These are phyloP conservation scores for Nepenthes alata DNA, from an alignment of 179 eudicot species.

Conservation along the genomic window DNA sequence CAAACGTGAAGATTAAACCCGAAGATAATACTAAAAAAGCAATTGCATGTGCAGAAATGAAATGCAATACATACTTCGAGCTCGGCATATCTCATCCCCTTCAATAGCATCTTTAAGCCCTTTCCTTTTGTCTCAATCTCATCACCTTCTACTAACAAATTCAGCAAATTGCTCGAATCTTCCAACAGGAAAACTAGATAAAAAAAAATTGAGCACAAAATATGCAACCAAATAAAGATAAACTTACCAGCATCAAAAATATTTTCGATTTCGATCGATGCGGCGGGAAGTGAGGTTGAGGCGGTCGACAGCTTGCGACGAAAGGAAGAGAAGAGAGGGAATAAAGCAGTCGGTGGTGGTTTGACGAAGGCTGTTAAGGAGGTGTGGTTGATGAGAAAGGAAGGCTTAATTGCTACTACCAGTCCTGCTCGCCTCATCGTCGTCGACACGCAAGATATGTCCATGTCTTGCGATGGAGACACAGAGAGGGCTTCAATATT, in stretches of 20 bases:
- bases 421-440: constrained; percentile 9
- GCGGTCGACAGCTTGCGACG: constrained; percentile 5
- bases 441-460: constrained; percentile 8
- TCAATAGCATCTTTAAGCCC: constrained; percentile 25
- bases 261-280: neutral
- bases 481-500: neutral
- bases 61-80: constrained; percentile 30
- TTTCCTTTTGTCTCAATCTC: constrained; percentile 7
- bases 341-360: constrained; percentile 1
- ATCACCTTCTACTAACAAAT: constrained; percentile 12
- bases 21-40: too few species aligned
- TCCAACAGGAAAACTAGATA: neutral
- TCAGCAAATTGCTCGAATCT: neutral
- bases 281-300: neutral
- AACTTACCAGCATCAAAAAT: constrained; percentile 1
- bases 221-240: neutral
- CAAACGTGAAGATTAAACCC: too few species aligned
- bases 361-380: neutral
- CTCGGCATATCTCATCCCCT: constrained; percentile 46
- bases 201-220: neutral
- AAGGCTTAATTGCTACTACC: constrained; percentile 1
- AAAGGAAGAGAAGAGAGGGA: neutral
- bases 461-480: constrained; percentile 1
- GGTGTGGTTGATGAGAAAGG: neutral
- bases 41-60: too few species aligned